Evolutionary conservation across 495 filamentous ascomycete species (phyloP), one percentile per base, ranked within the genome.

Genomic region (Trichoderma virens): DNA sequence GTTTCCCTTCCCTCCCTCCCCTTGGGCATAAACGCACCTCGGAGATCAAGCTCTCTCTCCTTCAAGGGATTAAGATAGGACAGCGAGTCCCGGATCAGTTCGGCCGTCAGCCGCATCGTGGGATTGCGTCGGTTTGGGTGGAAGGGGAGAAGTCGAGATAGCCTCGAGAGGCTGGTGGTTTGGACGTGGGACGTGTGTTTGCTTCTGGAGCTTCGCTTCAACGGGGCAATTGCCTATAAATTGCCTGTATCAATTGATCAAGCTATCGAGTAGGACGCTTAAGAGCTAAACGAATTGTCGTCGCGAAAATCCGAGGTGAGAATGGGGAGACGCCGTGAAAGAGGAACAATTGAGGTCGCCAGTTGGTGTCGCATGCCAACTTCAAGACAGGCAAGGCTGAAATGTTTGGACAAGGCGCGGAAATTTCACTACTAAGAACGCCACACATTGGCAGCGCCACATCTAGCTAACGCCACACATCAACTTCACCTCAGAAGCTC

Each of bases 61-160:
- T 91, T 93, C 78, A 98, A 83, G 67, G 93, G 91, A 80, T 98
- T 98, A 72, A 97, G 90, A 86, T 96, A 99, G 74, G 91, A 96
- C 65, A 93, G 89, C 65, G 93, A 93, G 77, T 83, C 85, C 74
- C 89, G 83, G 72, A 98, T 92, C 70, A 97, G 89, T 74, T 98
- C 94, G 68, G 90, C 87, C 64, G 92, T 97, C 77, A 98, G 84
- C 82, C 94, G 88, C 94, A 98, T 97, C 60, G 63, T 78, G 70
- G 62, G 32, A 39, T 9, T 16, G 11, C 13, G 9, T 41, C 38
- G 38, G 38, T 41, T 18, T 2, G 4, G 11, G 38, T 41, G 13
- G 38, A 41, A 1, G 18, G 2, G 9, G 38, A 13, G 16, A 16
- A 13, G 38, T 16, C 14, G 3, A 3, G 8, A 18, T 16, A 13